These are phyloP conservation scores for Russula brevipes DNA, from an alignment of 768 basidiomycete genomes.

Conservation along the genomic window DNA sequence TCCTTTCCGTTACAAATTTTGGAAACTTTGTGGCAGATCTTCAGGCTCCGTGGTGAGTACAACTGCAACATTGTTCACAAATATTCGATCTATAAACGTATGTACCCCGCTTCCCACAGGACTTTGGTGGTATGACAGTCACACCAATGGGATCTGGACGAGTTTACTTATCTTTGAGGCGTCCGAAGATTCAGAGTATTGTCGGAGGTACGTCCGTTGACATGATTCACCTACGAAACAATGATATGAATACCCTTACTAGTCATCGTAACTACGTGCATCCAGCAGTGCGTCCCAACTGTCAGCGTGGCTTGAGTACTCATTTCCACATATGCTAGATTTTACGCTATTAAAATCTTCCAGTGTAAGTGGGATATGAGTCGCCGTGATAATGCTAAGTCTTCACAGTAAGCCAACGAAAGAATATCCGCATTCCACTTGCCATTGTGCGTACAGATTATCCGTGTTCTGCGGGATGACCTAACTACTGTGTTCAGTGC, in stretches of 20 bases:
- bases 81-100: no score
- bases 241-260: background rate
- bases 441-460: conserved; percentile 4
- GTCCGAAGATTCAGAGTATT: conserved; percentile 1
- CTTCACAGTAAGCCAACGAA: conserved; percentile 12
- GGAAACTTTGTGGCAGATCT: conserved; percentile 11
- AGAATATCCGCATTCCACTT: conserved; percentile 3
- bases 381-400: background rate
- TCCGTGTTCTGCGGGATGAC: background rate
- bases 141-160: background rate
- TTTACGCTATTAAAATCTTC: conserved; percentile 9
- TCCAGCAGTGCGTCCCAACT: conserved; percentile 8
- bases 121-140: conserved; percentile 11
- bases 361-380: conserved; percentile 4
- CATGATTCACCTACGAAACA: background rate
- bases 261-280: conserved; percentile 7
- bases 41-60: conserved; percentile 17
- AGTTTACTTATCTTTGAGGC: background rate
- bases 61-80: background rate
- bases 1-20: conserved; percentile 9
- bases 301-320: background rate
- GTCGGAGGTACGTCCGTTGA: conserved; percentile 4
- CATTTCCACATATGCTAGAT: background rate
- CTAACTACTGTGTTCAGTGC: conserved; percentile 1
- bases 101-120: background rate